Evolutionary conservation across 257 asterid species (phyloP).

Genomic region (Penstemon newberryi): DNA sequence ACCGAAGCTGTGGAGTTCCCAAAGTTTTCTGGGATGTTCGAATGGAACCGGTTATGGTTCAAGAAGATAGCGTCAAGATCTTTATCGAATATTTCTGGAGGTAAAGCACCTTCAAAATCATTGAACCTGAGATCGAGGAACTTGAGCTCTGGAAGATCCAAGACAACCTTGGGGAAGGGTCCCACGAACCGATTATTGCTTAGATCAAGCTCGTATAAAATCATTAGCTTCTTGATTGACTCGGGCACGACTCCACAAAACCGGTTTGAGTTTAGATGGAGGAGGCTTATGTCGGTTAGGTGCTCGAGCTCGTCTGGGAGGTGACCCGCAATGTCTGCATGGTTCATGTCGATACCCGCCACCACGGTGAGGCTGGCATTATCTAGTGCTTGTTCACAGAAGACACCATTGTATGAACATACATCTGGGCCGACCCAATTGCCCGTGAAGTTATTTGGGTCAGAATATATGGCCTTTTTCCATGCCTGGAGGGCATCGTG

Average conservation of each 20-base stretch:
- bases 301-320: constrained; percentile 75
- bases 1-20: constrained; percentile 65
- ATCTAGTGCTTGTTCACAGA: constrained; percentile 63
- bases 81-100: constrained; percentile 49
- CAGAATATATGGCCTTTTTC: constrained; percentile 76
- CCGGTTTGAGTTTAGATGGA: constrained; percentile 82
- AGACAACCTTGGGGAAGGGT: constrained; percentile 60
- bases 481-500: constrained; percentile 70
- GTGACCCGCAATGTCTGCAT: constrained; percentile 84
- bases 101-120: constrained; percentile 78
- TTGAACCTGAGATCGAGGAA: constrained; percentile 79
- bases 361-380: constrained; percentile 55
- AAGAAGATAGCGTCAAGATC: constrained; percentile 54
- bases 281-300: constrained; percentile 58
- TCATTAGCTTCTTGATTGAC: constrained; percentile 37
- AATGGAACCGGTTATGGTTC: constrained; percentile 53
- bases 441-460: constrained; percentile 59
- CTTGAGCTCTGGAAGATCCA: constrained; percentile 54
- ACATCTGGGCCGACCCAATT: constrained; percentile 80
- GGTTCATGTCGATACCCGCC: constrained; percentile 82
- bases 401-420: constrained; percentile 67
- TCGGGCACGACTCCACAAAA: constrained; percentile 80
- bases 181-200: constrained; percentile 95
- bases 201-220: constrained; percentile 67
- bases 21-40: constrained; percentile 49